These are phyloP conservation scores for Sporothrix globosa DNA, from an alignment of 2,329 filamentous ascomycete genomes.

Conservation along the genomic window DNA sequence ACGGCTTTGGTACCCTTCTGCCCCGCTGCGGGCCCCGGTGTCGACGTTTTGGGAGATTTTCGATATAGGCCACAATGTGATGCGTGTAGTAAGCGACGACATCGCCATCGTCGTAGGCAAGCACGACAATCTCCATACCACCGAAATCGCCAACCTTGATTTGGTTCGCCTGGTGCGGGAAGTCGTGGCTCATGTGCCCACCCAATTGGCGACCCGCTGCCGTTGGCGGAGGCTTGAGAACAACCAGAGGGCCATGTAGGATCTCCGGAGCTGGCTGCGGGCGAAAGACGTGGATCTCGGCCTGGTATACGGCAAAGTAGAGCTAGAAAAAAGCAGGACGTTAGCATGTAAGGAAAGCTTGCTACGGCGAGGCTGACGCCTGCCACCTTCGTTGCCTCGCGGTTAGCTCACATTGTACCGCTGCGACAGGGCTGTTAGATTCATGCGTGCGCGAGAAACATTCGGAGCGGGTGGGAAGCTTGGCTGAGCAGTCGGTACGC, in stretches of 20 bases:
- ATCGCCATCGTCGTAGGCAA: conserved; percentile 75
- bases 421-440: conserved; percentile 62
- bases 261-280: conserved; percentile 54
- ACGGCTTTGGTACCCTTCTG: conserved; percentile 44
- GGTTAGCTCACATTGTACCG: conserved; percentile 54
- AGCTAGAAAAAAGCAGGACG: conserved; percentile 46
- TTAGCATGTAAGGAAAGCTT: background rate
- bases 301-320: conserved; percentile 63
- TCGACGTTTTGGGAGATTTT: conserved; percentile 33
- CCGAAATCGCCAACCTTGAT: conserved; percentile 71
- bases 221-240: conserved; percentile 52
- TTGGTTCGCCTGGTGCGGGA: conserved; percentile 69
- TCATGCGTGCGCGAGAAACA: conserved; percentile 49
- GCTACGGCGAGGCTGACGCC: background rate
- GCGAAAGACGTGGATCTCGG: conserved; percentile 61
- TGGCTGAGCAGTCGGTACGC: background rate
- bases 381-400: background rate
- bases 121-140: conserved; percentile 67
- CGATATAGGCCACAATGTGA: conserved; percentile 52
- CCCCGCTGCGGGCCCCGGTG: background rate
- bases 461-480: conserved; percentile 38
- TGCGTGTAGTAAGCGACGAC: conserved; percentile 70
- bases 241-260: conserved; percentile 55
- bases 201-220: conserved; percentile 46
- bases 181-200: conserved; percentile 57